phyloP scores from a whole-genome alignment of 2,329 filamentous ascomycete species.

The Lasiodiplodia sp. region DNA sequence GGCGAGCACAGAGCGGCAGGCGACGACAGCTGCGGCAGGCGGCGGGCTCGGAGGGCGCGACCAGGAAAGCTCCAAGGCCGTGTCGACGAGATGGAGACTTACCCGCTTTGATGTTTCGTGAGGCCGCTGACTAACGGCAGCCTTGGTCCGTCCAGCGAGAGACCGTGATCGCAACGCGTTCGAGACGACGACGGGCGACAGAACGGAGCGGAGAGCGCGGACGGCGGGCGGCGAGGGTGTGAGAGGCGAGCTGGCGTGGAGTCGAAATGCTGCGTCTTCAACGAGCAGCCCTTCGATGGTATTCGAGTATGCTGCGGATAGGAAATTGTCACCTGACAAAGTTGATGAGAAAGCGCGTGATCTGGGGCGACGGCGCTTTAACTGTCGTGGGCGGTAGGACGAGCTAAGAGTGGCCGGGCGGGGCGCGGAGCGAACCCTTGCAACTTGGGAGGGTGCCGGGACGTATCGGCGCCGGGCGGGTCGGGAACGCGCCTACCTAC shows the following conservation, averaged over 20 bases:
- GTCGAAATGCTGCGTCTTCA: slow-evolving; percentile 14
- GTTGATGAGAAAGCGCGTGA: background rate
- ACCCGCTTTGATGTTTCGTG: slow-evolving; percentile 29
- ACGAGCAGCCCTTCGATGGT: slow-evolving; percentile 16
- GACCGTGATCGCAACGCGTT: slow-evolving; percentile 22
- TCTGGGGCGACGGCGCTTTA: slow-evolving; percentile 11
- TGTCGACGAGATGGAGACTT: slow-evolving; percentile 27
- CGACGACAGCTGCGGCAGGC: background rate
- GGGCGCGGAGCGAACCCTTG: slow-evolving; percentile 8
- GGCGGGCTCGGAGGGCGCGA: slow-evolving; percentile 3
- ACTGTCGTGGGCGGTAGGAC: slow-evolving; percentile 5
- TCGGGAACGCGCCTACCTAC: slow-evolving; percentile 20
- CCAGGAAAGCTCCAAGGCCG: slow-evolving; percentile 16
- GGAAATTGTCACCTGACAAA: slow-evolving; percentile 7
- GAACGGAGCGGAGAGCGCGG: background rate
- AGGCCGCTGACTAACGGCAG: slow-evolving; percentile 27
- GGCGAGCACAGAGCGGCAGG: background rate
- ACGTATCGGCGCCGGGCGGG: slow-evolving; percentile 22
- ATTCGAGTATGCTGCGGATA: slow-evolving; percentile 1
- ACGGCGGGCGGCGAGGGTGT: background rate
- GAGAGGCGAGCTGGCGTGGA: background rate
- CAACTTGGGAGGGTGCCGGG: background rate
- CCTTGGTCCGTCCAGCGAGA: slow-evolving; percentile 24
- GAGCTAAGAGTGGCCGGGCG: slow-evolving; percentile 12
- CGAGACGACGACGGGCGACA: background rate